Conservation (phyloP, 306 rosid genomes). For the Rubus idaeus region DNA sequence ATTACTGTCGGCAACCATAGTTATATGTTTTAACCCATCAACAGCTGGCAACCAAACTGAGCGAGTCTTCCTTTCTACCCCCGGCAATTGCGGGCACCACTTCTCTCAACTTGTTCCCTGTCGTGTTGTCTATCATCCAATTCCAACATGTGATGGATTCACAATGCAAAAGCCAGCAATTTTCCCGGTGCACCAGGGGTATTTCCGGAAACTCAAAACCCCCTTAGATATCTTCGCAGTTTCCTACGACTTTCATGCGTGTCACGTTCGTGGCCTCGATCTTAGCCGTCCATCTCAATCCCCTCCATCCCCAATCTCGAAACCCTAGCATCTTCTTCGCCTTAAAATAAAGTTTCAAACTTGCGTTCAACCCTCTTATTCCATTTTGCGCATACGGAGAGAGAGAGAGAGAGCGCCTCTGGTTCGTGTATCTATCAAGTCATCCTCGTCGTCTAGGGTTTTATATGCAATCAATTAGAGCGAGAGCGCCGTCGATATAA, state of each 20-base stretch:
- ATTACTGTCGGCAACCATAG: no score
- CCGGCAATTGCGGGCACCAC: constrained; percentile 42
- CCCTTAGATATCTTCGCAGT: constrained; percentile 35
- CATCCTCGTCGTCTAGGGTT: not conserved
- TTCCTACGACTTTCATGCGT: constrained; percentile 50
- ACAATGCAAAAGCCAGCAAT: not conserved
- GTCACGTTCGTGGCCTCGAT: constrained; percentile 29
- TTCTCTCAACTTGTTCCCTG: constrained; percentile 24
- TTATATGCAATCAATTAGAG: not conserved
- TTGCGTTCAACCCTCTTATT: constrained; percentile 25
- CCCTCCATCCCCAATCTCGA: constrained; percentile 46
- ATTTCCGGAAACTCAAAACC: not conserved
- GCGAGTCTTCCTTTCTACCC: constrained; percentile 31
- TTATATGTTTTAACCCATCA: not conserved
- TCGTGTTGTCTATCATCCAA: constrained; percentile 14
- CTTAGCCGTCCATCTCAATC: constrained; percentile 48
- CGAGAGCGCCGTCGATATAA: constrained; percentile 3
- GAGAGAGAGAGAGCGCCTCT: not conserved
- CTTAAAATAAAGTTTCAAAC: constrained; percentile 25
- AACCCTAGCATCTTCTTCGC: constrained; percentile 52
- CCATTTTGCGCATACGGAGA: not conserved
- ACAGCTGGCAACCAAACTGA: constrained; percentile 38
- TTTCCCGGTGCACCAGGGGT: not conserved
- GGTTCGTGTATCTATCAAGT: not conserved
- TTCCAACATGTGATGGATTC: constrained; percentile 19